phyloP scores from a whole-genome alignment of 495 filamentous ascomycete genomes.

The Cercophora newfieldiana region DNA sequence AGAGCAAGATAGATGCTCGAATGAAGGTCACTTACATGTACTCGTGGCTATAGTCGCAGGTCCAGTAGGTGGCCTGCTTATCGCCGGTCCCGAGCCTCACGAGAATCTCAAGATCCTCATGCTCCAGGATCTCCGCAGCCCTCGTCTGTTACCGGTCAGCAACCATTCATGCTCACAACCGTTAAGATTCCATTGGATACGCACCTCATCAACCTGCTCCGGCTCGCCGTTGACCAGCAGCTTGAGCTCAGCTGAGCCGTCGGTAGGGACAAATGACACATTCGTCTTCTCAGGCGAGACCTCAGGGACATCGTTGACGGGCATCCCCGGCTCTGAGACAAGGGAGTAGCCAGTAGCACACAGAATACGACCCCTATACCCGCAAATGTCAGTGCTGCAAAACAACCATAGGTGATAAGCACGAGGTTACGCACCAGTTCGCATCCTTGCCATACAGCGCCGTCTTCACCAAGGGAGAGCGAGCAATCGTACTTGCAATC shows the following conservation, averaged over 20 bases:
- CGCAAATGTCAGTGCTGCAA: conserved; percentile 14
- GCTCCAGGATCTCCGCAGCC: conserved; percentile 81
- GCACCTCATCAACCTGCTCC: conserved; percentile 80
- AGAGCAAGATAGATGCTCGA: not conserved
- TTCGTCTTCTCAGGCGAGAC: conserved; percentile 82
- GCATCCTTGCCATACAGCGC: conserved; percentile 95
- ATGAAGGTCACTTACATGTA: conserved; percentile 59
- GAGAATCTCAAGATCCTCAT: conserved; percentile 80
- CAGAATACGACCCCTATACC: conserved; percentile 74
- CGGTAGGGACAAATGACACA: conserved; percentile 86
- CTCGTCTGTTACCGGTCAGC: conserved; percentile 44
- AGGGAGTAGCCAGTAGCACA: conserved; percentile 92
- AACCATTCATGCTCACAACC: not conserved
- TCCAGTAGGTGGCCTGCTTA: conserved; percentile 85
- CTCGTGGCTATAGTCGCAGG: conserved; percentile 97
- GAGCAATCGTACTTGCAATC: conserved; percentile 87
- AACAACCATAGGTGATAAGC: not conserved
- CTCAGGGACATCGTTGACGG: conserved; percentile 55
- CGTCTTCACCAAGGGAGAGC: conserved; percentile 93
- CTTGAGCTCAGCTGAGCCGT: conserved; percentile 78
- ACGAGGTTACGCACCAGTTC: conserved; percentile 73
- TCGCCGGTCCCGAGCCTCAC: conserved; percentile 69
- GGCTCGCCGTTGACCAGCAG: conserved; percentile 90
- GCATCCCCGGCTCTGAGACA: conserved; percentile 59
- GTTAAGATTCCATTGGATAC: not conserved